Base-by-base conservation (phyloP, 805 yeast genomes). In the Candida alai region DNA sequence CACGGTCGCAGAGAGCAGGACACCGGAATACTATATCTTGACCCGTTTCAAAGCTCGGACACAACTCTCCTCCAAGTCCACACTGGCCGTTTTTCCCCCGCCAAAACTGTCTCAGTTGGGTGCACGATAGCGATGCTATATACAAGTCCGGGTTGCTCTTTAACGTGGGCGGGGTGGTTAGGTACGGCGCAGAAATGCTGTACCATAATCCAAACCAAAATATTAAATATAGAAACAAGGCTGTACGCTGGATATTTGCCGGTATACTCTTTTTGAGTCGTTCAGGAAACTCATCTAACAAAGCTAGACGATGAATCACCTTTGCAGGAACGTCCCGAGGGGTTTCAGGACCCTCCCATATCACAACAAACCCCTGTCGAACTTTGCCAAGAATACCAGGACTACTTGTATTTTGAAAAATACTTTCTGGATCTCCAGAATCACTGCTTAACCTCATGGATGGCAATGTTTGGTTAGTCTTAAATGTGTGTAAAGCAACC, bases 1-100 rank as follows among this genome's bases (percentile, higher is more conserved):
- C 78, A 21, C 81, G 62, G 44, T 81, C 87, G 58, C 97, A 89
- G 21, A 88, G 62, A 0, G 96, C 95, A 0, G 96, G 96, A 56
- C 97, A 89, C 44, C 87, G 67, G 49, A 88, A 68, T 4, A 72
- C 55, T 18, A 81, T 68, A 30, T 65, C 68, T 11, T 61, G 50
- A 10, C 33, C 35, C 3, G 10, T 19, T n/a, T 25, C 24, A 29
- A 70, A 58, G 0, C 77, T 72, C 1, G 52, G 58, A 56, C 96
- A 87, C 6, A 62, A 41, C n/a, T 62, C 54, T 2, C 80, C 95
- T 43, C 80, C 64, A 7, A 80, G 44, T 0, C 96, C 96, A 66
- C 96, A 89, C 1, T 65, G 70, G 7, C 74, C 76, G 48, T 83
- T 84, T 36, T 78, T 81, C 0, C 95, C 95, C 31, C 52, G 60